Base-by-base conservation (phyloP, 306 rosid species). In the Vachellia pachyceras region DNA sequence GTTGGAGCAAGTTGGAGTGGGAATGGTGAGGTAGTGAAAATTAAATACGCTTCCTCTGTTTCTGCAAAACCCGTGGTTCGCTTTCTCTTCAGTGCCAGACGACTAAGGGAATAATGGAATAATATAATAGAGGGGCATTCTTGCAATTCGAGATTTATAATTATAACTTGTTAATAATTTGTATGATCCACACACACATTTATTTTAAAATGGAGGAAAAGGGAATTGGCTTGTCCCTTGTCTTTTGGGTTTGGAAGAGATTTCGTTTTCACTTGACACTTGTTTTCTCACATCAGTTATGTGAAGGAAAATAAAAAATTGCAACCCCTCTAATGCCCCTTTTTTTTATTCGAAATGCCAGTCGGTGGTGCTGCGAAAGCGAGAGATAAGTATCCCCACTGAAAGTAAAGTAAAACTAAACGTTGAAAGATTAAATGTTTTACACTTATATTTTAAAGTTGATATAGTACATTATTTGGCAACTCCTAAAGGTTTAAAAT, bases 21-120 rank as follows among this genome's bases (percentile, higher is more conserved):
- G 52, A 68, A 41, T 87, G 63, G 93, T n/a, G 94, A 73, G 86
- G 96, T 81, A 87, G 97, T 89, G 93, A 84, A 90, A 90, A 90
- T 90, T 93, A 77, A 90, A 89, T 88, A 79, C 82, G 84, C 74
- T 81, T 78, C 80, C 90, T 91, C 83, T 55, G 77, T 77, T 80
- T 80, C 89, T 86, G 88, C 79, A 73, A 39, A 86, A 68, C 67
- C 80, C 45, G 78, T 78, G 79, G 71, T 69, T 83, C 80, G 72
- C 91, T 85, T 86, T 87, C 86, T 50, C 73, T 46, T 68, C 84
- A 77, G 87, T 76, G 86, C 82, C 69, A 66, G 86, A 81, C 49
- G 83, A 83, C 87, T 40, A 72, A 60, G 82, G 85, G 89, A 85
- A 84, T 84, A 86, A 66, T 78, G 85, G 89, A 85, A 84, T 84